phyloP scores from a whole-genome alignment of 805 yeast genomes.

The Grigorovia jiainica region DNA sequence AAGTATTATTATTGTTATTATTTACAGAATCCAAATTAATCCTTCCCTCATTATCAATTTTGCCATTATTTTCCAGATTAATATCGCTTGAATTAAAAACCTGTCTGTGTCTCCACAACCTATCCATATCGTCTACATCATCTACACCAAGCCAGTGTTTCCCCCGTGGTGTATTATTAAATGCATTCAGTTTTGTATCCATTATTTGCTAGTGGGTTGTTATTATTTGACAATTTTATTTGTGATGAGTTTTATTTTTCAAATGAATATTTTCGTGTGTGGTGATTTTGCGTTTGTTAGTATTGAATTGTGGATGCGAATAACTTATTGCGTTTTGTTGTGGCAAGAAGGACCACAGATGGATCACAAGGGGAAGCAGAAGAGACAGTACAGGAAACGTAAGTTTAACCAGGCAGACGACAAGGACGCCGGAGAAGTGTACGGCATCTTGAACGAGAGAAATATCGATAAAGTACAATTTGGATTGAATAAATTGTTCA shows the following conservation, averaged over 20 bases:
- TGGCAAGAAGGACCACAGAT: neutral
- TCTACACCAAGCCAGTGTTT: slow-evolving; percentile 22
- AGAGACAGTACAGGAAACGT: neutral
- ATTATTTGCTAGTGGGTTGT: too few species aligned
- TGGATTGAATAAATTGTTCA: slow-evolving; percentile 52
- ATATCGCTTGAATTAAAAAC: too few species aligned
- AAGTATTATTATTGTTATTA: too few species aligned
- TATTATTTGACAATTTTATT: too few species aligned
- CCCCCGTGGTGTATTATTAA: slow-evolving; percentile 22
- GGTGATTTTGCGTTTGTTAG: neutral
- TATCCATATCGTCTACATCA: neutral
- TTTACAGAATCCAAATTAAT: neutral
- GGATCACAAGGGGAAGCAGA: neutral
- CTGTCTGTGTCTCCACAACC: too few species aligned
- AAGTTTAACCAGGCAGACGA: neutral
- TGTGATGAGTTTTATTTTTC: neutral
- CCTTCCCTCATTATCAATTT: too few species aligned
- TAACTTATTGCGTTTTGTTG: neutral
- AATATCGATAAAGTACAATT: slow-evolving; percentile 59
- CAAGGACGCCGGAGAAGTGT: slow-evolving; percentile 28
- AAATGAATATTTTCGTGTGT: neutral
- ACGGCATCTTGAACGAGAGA: slow-evolving; percentile 52
- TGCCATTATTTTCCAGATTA: too few species aligned
- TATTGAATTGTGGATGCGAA: neutral
- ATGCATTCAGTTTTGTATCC: slow-evolving; percentile 11